Conservation (phyloP, 345 rosid species). For the Euphorbia peplus region DNA sequence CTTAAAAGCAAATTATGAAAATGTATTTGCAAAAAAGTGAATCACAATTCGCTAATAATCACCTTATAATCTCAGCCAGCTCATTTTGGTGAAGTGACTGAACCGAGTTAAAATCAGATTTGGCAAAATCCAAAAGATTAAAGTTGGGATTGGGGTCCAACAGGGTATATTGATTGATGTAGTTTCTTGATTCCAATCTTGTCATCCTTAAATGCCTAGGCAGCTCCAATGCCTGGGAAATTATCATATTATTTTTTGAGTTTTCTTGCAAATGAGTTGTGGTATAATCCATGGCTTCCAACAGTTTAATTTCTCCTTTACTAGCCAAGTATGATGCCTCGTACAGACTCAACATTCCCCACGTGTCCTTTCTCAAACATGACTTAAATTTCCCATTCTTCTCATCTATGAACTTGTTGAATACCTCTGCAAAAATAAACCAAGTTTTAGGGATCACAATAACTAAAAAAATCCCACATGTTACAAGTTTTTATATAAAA, state of each 20-base stretch:
- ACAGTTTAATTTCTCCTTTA: slow-evolving; percentile 8
- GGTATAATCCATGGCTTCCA: slow-evolving; percentile 20
- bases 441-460: not conserved
- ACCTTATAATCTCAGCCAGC: slow-evolving; percentile 24
- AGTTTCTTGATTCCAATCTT: slow-evolving; percentile 24
- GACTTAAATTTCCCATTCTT: slow-evolving; percentile 22
- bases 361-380: slow-evolving; percentile 2
- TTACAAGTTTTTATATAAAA: not conserved
- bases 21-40: not conserved
- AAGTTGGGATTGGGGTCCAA: slow-evolving; percentile 2
- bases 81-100: slow-evolving; percentile 21
- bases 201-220: slow-evolving; percentile 31
- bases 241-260: not conserved
- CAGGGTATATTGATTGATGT: slow-evolving; percentile 12
- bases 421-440: slow-evolving; percentile 7
- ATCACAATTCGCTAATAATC: not conserved
- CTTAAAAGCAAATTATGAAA: not conserved
- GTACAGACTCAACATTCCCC: slow-evolving; percentile 23
- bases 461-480: no score
- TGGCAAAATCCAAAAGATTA: slow-evolving; percentile 18
- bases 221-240: slow-evolving; percentile 17
- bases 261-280: not conserved
- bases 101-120: slow-evolving; percentile 19
- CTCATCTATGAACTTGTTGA: slow-evolving; percentile 19
- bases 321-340: slow-evolving; percentile 28